A percentile compares a stretch with the other conserved stretches of the same genome.
Evolutionary conservation across 306 rosid genomes (phyloP).

Genomic region (Castanospermum australe): DNA sequence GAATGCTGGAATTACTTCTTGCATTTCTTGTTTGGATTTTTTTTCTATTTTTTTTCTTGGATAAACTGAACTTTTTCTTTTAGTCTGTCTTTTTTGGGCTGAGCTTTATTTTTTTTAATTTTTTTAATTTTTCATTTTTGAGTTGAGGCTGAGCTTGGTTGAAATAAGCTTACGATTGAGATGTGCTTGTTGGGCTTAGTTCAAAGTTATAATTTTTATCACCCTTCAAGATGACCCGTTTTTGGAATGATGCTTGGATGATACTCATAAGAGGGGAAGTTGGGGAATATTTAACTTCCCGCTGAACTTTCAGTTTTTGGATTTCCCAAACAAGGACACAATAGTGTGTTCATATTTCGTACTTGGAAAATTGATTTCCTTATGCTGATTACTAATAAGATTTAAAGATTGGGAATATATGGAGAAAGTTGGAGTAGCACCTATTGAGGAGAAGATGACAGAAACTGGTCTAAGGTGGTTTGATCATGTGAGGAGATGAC

Average conservation of each 20-base stretch:
- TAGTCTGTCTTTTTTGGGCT: not conserved
- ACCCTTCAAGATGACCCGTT: not conserved
- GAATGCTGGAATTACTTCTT: constrained; percentile 12
- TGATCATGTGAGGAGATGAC: not conserved
- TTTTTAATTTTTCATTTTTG: too few relatives aligned
- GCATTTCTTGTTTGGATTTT: not conserved
- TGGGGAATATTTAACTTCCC: not conserved
- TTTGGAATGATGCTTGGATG: not conserved
- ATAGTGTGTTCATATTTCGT: not conserved
- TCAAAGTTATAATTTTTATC: not conserved
- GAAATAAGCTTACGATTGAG: not conserved
- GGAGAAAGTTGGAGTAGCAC: not conserved
- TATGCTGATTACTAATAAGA: not conserved
- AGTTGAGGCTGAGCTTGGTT: not conserved
- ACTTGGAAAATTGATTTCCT: not conserved
- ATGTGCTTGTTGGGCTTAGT: not conserved
- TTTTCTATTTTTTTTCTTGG: too few relatives aligned
- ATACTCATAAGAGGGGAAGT: not conserved
- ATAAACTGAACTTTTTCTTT: too few relatives aligned
- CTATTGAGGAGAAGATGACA: not conserved
- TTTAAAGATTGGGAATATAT: not conserved
- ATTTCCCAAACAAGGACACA: not conserved
- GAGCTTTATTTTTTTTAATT: not conserved
- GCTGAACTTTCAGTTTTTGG: not conserved
- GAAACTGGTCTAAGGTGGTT: not conserved